Percentiles rank a stretch among this genome's conserved stretches.
phyloP scores from a whole-genome alignment of 192 early-diverging fungal species.

The Coemansia sp. region DNA sequence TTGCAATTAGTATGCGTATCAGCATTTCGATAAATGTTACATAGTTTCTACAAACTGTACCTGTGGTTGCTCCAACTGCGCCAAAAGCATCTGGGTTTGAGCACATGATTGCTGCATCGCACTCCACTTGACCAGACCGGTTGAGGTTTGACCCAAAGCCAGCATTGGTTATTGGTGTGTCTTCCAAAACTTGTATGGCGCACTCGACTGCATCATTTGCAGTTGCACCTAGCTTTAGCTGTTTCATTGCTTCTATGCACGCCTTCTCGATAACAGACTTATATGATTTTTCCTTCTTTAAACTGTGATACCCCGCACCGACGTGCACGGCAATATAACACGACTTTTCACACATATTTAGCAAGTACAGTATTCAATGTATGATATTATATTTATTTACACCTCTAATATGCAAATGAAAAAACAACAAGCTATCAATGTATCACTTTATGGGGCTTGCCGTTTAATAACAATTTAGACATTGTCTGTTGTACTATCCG shows the following conservation, averaged over 20 bases:
- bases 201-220: slow-evolving; percentile 29
- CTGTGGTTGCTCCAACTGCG: slow-evolving; percentile 69
- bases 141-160: slow-evolving; percentile 82
- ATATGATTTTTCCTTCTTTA: slow-evolving; percentile 16
- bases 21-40: too few species aligned
- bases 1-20: too few species aligned
- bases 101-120: slow-evolving; percentile 84
- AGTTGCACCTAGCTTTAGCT: slow-evolving; percentile 6
- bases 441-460: too few species aligned
- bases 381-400: too few species aligned
- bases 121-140: slow-evolving; percentile 71
- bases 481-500: too few species aligned
- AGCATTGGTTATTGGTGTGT: slow-evolving; percentile 57
- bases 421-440: too few species aligned
- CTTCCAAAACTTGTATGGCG: slow-evolving; percentile 47
- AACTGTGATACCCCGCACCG: slow-evolving; percentile 40
- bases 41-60: slow-evolving; percentile 11
- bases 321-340: slow-evolving; percentile 36
- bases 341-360: neutral
- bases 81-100: slow-evolving; percentile 66
- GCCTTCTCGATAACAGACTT: slow-evolving; percentile 28
- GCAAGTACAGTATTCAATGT: too few species aligned
- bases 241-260: slow-evolving; percentile 22
- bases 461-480: too few species aligned
- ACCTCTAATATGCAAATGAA: too few species aligned